Evolutionary conservation across 495 filamentous ascomycete species (phyloP).

Genomic region (Penicillium chermesinum): DNA sequence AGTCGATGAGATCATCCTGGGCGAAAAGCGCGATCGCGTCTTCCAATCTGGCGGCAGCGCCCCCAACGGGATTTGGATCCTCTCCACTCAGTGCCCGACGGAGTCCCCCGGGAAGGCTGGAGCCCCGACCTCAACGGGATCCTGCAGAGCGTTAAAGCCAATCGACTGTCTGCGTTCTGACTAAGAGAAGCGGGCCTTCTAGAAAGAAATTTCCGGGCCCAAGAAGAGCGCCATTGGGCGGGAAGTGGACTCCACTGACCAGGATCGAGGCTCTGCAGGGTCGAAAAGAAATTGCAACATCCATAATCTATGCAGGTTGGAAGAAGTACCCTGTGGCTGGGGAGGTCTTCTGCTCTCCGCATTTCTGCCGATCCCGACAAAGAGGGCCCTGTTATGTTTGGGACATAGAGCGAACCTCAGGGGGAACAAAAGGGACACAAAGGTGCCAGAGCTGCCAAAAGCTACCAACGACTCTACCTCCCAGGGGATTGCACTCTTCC

Average conservation of each 20-base stretch:
- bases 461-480: too few relatives aligned
- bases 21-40: neutral
- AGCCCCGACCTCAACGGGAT: slow-evolving; percentile 20
- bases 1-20: slow-evolving; percentile 17
- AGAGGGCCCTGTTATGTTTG: too few relatives aligned
- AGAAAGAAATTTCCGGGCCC: slow-evolving; percentile 20
- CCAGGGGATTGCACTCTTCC: too few relatives aligned
- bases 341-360: too few relatives aligned
- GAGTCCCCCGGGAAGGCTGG: slow-evolving; percentile 13
- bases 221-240: slow-evolving; percentile 17
- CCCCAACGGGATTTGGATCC: too few relatives aligned
- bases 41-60: too few relatives aligned
- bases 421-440: too few relatives aligned
- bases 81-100: slow-evolving; percentile 2
- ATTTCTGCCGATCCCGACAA: too few relatives aligned
- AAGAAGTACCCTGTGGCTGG: too few relatives aligned
- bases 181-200: slow-evolving; percentile 24
- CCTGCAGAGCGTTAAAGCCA: slow-evolving; percentile 8
- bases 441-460: too few relatives aligned
- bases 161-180: slow-evolving; percentile 4
- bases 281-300: neutral
- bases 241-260: slow-evolving; percentile 11
- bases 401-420: too few relatives aligned
- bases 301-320: neutral
- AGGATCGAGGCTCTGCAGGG: slow-evolving; percentile 20